Conservation (phyloP, 139 green algal species). For the Chlorella sp. region DNA sequence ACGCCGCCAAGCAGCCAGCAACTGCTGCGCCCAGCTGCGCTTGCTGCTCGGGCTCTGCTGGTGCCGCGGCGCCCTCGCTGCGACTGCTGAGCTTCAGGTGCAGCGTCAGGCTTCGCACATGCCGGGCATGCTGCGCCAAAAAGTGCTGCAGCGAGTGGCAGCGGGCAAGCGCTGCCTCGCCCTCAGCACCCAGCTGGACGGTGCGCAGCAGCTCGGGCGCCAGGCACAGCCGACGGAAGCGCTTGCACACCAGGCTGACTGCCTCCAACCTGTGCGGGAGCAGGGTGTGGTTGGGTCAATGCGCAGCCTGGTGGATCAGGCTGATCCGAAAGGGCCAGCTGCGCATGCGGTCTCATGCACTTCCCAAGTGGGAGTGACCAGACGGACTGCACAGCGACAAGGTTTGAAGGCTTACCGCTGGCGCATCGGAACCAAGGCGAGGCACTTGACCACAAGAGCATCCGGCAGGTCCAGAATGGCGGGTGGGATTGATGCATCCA, state of each 20-base stretch:
- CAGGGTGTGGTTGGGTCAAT: too few species aligned
- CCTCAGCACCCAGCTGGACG: not conserved
- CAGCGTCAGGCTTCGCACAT: constrained; percentile 3
- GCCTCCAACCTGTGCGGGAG: too few species aligned
- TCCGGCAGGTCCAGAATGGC: too few species aligned
- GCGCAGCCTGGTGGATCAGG: too few species aligned
- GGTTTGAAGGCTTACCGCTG: too few species aligned
- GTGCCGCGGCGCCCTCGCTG: not conserved
- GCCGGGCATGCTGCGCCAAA: not conserved
- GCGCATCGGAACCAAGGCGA: too few species aligned
- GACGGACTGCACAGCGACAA: too few species aligned
- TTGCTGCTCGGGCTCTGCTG: not conserved
- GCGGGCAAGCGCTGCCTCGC: not conserved
- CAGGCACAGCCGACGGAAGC: not conserved
- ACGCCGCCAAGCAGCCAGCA: not conserved
- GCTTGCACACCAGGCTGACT: not conserved
- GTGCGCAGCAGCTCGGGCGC: constrained; percentile 3
- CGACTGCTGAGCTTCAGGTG: not conserved
- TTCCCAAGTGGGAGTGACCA: too few species aligned
- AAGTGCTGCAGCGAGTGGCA: not conserved
- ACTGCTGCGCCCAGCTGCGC: not conserved
- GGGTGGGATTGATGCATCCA: too few species aligned
- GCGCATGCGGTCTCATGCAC: too few species aligned
- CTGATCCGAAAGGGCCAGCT: too few species aligned
- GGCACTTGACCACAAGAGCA: too few species aligned